Base-by-base conservation (phyloP, 371 early-diverging fungal genomes). In the Mucor plumbeus region DNA sequence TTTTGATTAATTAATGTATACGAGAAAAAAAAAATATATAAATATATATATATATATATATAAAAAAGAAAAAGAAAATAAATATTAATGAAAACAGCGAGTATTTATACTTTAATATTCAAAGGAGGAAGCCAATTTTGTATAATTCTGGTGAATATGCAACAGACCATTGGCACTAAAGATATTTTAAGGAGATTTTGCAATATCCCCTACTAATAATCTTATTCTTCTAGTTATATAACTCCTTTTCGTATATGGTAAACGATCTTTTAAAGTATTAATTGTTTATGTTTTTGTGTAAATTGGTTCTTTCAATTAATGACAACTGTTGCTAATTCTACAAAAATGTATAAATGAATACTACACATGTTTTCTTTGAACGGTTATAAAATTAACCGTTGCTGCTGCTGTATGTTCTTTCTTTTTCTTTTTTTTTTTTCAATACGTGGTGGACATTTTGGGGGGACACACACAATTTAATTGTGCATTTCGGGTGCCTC, bases 231-330 rank as follows among this genome's bases (percentile, higher is more conserved):
- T 35, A 17, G 34, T 36, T n/a, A 3, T 15, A 56, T n/a, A 33
- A 1, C 56, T 56, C 56, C 56, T 36, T 36, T 56, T 17, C 11
- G 14, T 4, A 15, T n/a, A 56, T 13, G 35, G 35, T 35, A 55
- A 34, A 55, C 3, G 33, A 13, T 7, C 56, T 55, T 35, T 56
- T 56, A 35, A 56, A 34, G 36, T 56, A 56, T 36, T 35, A 56
- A 56, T 56, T 56, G 10, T 17, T n/a, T 36, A 56, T 56, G 15
- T 36, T 17, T 56, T n/a, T 56, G 56, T 56, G 56, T 36, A 56
- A 13, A 56, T 56, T 56, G 34, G 14, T 35, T 56, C 56, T 31
- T 14, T 13, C 6, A 10, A 53, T 31, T 31, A 53, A 31, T 53
- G 53, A 26, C 53, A 53, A 53, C 53, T 11, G 53, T 26, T 14